Conservation (phyloP, 108 stramenopile species). For the Skeletonema menzelii region DNA sequence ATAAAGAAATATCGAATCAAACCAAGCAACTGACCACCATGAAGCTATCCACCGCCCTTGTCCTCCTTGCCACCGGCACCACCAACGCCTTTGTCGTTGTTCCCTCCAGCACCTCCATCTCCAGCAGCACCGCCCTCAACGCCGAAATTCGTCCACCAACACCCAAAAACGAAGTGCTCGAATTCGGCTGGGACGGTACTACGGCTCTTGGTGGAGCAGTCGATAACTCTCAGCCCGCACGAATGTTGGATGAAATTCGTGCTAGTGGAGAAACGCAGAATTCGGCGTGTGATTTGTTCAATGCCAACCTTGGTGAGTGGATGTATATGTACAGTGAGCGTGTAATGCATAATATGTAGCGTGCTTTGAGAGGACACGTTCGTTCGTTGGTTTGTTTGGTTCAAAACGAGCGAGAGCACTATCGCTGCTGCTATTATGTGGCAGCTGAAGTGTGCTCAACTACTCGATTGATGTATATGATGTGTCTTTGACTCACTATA, state of each 20-base stretch:
- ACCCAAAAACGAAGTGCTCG: conserved; percentile 68
- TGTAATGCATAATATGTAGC: no score
- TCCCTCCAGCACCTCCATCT: conserved; percentile 16
- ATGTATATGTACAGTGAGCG: background rate
- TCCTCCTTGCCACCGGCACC: conserved; percentile 19
- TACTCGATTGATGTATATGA: no score
- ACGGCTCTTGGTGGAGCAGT: conserved; percentile 84
- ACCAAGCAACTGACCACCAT: background rate
- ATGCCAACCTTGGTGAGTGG: conserved; percentile 66
- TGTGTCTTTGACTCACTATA: no score
- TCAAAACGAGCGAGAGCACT: no score
- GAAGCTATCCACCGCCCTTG: conserved; percentile 13
- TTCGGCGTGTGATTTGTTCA: conserved; percentile 75
- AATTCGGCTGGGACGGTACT: conserved; percentile 84
- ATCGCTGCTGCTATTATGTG: no score
- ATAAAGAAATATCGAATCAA: background rate
- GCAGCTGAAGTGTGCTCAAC: no score
- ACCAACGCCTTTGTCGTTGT: conserved; percentile 16
- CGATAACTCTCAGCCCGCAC: conserved; percentile 68
- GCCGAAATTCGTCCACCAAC: conserved; percentile 76
- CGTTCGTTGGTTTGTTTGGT: background rate
- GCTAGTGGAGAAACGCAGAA: conserved; percentile 84
- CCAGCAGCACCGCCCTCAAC: conserved; percentile 16
- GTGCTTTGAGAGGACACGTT: no score
- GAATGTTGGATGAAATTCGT: conserved; percentile 84